Conservation (phyloP, 2,329 filamentous ascomycete species). For the Fusarium xyrophilum region DNA sequence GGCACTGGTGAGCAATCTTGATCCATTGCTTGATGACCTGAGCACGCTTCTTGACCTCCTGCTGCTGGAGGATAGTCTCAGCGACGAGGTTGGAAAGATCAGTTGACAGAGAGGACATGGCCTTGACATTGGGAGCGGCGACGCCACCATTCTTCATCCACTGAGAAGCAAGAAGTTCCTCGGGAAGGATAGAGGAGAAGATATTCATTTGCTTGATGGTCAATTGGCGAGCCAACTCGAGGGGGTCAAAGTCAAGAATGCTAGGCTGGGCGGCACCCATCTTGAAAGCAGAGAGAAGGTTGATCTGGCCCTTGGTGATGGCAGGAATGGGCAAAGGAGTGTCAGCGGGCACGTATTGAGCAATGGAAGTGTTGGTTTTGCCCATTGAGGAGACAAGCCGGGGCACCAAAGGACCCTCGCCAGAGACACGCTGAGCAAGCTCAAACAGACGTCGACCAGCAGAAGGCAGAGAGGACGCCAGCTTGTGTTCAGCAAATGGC, state of each 20-base stretch:
- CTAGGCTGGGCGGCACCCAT: slow-evolving; percentile 72
- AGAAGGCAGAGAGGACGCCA: slow-evolving; percentile 72
- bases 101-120: slow-evolving; percentile 91
- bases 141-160: slow-evolving; percentile 90
- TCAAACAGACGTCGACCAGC: slow-evolving; percentile 83
- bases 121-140: slow-evolving; percentile 86
- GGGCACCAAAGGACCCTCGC: slow-evolving; percentile 78
- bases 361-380: slow-evolving; percentile 80
- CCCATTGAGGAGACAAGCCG: slow-evolving; percentile 84
- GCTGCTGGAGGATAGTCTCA: slow-evolving; percentile 85
- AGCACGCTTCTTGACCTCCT: slow-evolving; percentile 93
- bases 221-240: slow-evolving; percentile 90
- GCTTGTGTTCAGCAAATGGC: slow-evolving; percentile 77
- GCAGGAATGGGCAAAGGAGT: slow-evolving; percentile 72
- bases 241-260: slow-evolving; percentile 87
- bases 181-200: slow-evolving; percentile 89
- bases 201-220: slow-evolving; percentile 91
- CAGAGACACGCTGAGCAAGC: slow-evolving; percentile 77
- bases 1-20: slow-evolving; percentile 86
- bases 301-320: slow-evolving; percentile 78
- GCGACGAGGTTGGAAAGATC: slow-evolving; percentile 92
- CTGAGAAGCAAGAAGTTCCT: slow-evolving; percentile 88
- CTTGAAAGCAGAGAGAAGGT: slow-evolving; percentile 76
- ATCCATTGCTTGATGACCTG: slow-evolving; percentile 96
- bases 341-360: slow-evolving; percentile 73